Conservation (phyloP, 78 protist species). For the slime mould (Dictyostelium discoideum) region dicty_2.7 NC_007088.5:6891501-6892000, state of each 20-base stretch:
- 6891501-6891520: slow-evolving; percentile 99
- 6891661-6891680: slow-evolving; percentile 93
- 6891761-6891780: slow-evolving; percentile 99
- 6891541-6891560: slow-evolving; percentile 97
- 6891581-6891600: slow-evolving; percentile 98
- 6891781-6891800: slow-evolving; percentile 90
- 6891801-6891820: no score
- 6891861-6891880: neutral
- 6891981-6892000: no score
- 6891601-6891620: slow-evolving; percentile 99
- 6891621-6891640: slow-evolving; percentile 96
- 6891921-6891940: neutral
- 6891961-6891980: neutral
- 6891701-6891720: slow-evolving; percentile 98
- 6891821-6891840: neutral
- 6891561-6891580: slow-evolving; percentile 96
- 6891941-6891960: neutral
- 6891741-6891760: slow-evolving; percentile 99
- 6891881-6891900: slow-evolving; percentile 84
- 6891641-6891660: slow-evolving; percentile 95
- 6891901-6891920: slow-evolving; percentile 51
- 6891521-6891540: slow-evolving; percentile 97
- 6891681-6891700: slow-evolving; percentile 98
- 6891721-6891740: slow-evolving; percentile 98
- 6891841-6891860: neutral